Percentiles rank a stretch among this genome's conserved stretches.
phyloP scores from a whole-genome alignment of 2,329 filamentous ascomycete species.

The Orbilia javanica region DNA sequence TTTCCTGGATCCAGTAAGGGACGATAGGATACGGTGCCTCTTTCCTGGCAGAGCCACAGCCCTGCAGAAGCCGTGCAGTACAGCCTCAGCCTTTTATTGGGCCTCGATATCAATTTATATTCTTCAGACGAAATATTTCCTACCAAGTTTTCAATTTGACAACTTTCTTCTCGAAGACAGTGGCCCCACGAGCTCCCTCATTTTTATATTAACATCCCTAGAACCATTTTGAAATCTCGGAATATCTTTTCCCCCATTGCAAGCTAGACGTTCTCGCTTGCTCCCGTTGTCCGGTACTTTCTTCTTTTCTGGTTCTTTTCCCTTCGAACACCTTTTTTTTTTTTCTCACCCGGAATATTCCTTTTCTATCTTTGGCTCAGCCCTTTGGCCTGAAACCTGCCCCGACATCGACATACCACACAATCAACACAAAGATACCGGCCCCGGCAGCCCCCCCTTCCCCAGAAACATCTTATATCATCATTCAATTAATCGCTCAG shows the following conservation, averaged over 20 bases:
- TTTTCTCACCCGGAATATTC: conserved; percentile 18
- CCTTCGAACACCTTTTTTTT: conserved; percentile 32
- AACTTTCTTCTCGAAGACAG: conserved; percentile 52
- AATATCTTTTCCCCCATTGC: conserved; percentile 51
- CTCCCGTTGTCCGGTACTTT: conserved; percentile 51
- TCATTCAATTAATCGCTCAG: conserved; percentile 57
- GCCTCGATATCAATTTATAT: conserved; percentile 36
- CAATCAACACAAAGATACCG: conserved; percentile 46
- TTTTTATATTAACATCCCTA: conserved; percentile 34
- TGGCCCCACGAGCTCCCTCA: conserved; percentile 48
- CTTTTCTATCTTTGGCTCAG: conserved; percentile 43
- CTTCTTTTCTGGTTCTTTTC: conserved; percentile 3
- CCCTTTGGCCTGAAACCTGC: conserved; percentile 27
- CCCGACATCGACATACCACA: conserved; percentile 50
- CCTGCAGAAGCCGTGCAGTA: conserved; percentile 12
- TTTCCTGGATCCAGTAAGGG: conserved; percentile 45
- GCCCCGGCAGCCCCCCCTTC: conserved; percentile 22
- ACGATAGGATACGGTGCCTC: conserved; percentile 25
- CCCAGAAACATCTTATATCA: conserved; percentile 35
- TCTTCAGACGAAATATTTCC: conserved; percentile 37
- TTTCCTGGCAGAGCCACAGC: conserved; percentile 31
- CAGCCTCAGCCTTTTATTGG: conserved; percentile 23
- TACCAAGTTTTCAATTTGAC: conserved; percentile 30
- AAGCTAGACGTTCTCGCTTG: conserved; percentile 54
- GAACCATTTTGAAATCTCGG: conserved; percentile 45